Evolutionary conservation across 1,284 basidiomycete genomes (phyloP), one percentile per base, ranked within the genome.

Genomic region (Puccinia hordei): DNA sequence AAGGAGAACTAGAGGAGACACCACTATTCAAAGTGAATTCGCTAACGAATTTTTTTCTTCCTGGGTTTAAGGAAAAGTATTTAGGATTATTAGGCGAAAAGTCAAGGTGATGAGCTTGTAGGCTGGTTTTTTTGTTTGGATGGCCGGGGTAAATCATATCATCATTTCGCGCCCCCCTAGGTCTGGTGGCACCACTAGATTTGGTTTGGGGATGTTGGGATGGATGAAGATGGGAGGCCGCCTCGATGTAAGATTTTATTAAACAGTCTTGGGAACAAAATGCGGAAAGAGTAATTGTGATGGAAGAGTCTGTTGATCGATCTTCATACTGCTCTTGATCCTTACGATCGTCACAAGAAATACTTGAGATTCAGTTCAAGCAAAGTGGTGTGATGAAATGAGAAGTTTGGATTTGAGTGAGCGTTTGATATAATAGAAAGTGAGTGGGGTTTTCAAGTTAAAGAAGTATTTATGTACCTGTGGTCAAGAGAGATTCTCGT

Each of bases 251-350:
- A 22, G 61, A 63, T 41, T 63, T 63, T 38, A 63, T 38, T 35
- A 63, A 41, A 24, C 61, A 63, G 61, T 63, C 61, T 63, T 63
- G 61, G 6, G 61, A 63, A 63, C 61, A 63, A 41, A 63, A 63
- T 12, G 61, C 61, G 35, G 61, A 63, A n/a, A 35, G 41, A 5
- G 61, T 2, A 6, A 38, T n/a, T 15, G 6, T 3, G 12, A 38
- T 41, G 3, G 61, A 6, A 30, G 33, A n/a, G 2, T 30, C 30
- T 38, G 27, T 30, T 35, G 61, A 30, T 17, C 41, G 61, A 15
- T 63, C 35, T 6, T 30, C 35, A 38, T 41, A 41, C 15, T 38
- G 8, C 17, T 41, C 61, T 63, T 63, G 35, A 63, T 38, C 35
- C 19, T 63, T 35, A n/a, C 41, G 61, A 41, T 41, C 41, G 12